Base-by-base conservation (phyloP, 441 rosid species). In the Pelargonium cotyledonis region DNA sequence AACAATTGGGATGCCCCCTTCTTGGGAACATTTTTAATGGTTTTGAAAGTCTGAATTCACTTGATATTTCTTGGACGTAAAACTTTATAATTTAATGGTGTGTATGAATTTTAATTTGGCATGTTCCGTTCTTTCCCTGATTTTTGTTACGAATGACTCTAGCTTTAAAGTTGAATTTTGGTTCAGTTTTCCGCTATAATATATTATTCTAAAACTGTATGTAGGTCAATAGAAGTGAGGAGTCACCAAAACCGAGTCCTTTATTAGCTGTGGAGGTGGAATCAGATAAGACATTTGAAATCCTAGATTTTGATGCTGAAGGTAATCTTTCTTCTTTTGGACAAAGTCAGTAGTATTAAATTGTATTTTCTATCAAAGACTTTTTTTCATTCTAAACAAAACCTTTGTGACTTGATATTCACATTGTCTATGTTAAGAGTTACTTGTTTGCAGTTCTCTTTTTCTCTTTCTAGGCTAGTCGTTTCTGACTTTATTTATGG, bases 201-300 rank as follows among this genome's bases (percentile, higher is more conserved):
- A 16, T 57, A 57, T 19, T 8, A 10, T 57, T 57, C 29, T 57
- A 8, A 19, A 57, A 57, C 16, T 57, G 62, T 57, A 7, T 57
- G 11, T 19, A 57, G 62, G 62, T 57, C 62, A 57, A 57, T 19
- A 57, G 62, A 57, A 57, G 62, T 19, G 62, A 57, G 62, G 62
- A 57, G 62, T 0, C 21, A 57, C 62, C 62, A 0, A 57, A 57
- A 23, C 0, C 4, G 8, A 38, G 41, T 38, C 41, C 41, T 38
- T 38, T 38, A 6, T 38, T 38, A 38, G 7, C 62, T 57, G 62
- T 57, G 62, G 26, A 57, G 62, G 11, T 57, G 62, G 62, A 57
- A 57, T 8, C 62, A 57, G 29, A 16, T 1, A 23, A 57, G 29
- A 12, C 62, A 57, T 16, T 18, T 18, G 62, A 57, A 57, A 57